Evolutionary conservation across 352 stramenopile species (phyloP).

Genomic region (Phytophthora sp.): DNA sequence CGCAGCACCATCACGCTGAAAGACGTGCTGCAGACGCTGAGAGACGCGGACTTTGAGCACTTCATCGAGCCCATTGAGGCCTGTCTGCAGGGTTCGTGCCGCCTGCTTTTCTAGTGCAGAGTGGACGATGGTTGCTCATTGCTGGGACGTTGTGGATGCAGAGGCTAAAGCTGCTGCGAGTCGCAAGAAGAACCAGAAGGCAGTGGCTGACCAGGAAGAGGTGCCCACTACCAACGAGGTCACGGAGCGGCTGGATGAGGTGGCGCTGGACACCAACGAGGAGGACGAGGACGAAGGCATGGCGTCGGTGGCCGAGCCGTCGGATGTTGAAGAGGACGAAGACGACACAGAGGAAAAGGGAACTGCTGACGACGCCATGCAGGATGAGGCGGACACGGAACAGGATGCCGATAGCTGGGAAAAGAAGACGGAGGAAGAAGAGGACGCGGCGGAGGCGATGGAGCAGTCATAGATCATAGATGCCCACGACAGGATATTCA

Average conservation of each 20-base stretch:
- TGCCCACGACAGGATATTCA: background rate
- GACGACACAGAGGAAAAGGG: slow-evolving; percentile 29
- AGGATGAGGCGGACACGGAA: slow-evolving; percentile 21
- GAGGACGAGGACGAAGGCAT: slow-evolving; percentile 53
- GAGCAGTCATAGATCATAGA: slow-evolving; percentile 27
- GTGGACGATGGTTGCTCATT: background rate
- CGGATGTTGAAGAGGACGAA: slow-evolving; percentile 25
- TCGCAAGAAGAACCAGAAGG: slow-evolving; percentile 34
- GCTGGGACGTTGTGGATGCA: slow-evolving; percentile 30
- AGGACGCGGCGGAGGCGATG: slow-evolving; percentile 30
- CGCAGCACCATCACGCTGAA: slow-evolving; percentile 78
- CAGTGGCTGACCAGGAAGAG: slow-evolving; percentile 21
- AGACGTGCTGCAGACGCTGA: slow-evolving; percentile 73
- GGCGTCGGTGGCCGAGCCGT: slow-evolving; percentile 45
- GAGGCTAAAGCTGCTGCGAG: slow-evolving; percentile 53
- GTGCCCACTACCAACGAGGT: slow-evolving; percentile 40
- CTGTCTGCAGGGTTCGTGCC: slow-evolving; percentile 65
- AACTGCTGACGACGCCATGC: slow-evolving; percentile 7
- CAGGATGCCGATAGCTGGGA: slow-evolving; percentile 4
- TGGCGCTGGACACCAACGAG: slow-evolving; percentile 33
- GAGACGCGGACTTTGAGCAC: slow-evolving; percentile 81
- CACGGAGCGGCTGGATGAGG: slow-evolving; percentile 35
- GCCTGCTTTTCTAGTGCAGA: background rate
- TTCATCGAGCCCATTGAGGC: slow-evolving; percentile 74
- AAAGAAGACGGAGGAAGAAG: slow-evolving; percentile 18